Conservation (phyloP, 2,329 filamentous ascomycete genomes). For the Davidsoniella virescens region DNA sequence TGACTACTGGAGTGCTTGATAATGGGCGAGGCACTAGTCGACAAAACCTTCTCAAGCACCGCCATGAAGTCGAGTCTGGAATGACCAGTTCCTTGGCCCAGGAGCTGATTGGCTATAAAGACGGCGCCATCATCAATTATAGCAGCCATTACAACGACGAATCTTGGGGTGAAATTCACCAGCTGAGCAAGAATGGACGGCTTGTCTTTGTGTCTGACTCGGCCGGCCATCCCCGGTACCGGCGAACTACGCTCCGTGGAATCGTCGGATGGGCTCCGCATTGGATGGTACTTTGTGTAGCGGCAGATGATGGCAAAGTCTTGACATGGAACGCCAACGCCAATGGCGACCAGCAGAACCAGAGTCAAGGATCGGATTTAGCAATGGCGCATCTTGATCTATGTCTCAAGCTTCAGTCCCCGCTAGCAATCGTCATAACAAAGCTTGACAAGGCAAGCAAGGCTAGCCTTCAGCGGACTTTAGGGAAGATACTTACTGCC, state of each 20-base stretch:
- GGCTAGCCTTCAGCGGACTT: slow-evolving; percentile 47
- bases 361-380: slow-evolving; percentile 39
- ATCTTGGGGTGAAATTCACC: slow-evolving; percentile 90
- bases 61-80: slow-evolving; percentile 82
- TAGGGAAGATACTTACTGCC: slow-evolving; percentile 58
- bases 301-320: slow-evolving; percentile 53
- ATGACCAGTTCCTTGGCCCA: slow-evolving; percentile 90
- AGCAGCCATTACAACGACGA: slow-evolving; percentile 62
- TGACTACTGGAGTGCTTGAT: slow-evolving; percentile 76
- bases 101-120: slow-evolving; percentile 73
- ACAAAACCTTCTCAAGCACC: slow-evolving; percentile 75
- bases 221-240: slow-evolving; percentile 76
- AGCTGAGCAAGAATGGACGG: slow-evolving; percentile 53
- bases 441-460: slow-evolving; percentile 80
- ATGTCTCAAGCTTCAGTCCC: slow-evolving; percentile 64
- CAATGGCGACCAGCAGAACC: background rate
- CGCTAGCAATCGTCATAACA: slow-evolving; percentile 69
- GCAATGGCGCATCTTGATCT: slow-evolving; percentile 69
- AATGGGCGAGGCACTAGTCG: slow-evolving; percentile 86
- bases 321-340: slow-evolving; percentile 9
- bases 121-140: slow-evolving; percentile 56
- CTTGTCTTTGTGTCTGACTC: slow-evolving; percentile 84
- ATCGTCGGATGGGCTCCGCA: slow-evolving; percentile 93
- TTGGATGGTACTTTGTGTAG: slow-evolving; percentile 78
- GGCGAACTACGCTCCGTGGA: slow-evolving; percentile 73